These are phyloP conservation scores for Trichoderma arundinaceum DNA, from an alignment of 2,329 filamentous ascomycete genomes.

Conservation along the genomic window DNA sequence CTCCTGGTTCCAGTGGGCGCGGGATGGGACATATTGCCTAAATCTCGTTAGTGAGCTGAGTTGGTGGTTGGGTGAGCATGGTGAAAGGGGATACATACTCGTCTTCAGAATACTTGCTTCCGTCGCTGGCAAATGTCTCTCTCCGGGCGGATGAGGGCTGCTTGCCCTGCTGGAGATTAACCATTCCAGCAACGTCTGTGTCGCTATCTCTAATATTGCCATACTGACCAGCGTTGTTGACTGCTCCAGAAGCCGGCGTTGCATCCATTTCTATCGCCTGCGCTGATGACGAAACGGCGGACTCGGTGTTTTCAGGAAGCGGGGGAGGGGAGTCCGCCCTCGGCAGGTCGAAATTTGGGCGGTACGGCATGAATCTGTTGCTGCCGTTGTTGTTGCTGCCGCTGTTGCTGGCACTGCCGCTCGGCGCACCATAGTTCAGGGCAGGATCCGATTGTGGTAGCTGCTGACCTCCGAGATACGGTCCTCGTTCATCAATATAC, in stretches of 20 bases:
- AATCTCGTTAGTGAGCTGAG: neutral
- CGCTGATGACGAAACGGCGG: constrained; percentile 51
- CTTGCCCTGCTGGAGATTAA: constrained; percentile 68
- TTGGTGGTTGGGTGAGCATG: neutral
- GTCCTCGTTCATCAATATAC: constrained; percentile 47
- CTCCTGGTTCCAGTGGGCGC: constrained; percentile 59
- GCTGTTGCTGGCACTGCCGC: constrained; percentile 41
- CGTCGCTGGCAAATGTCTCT: constrained; percentile 65
- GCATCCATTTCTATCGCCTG: constrained; percentile 84
- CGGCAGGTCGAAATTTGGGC: constrained; percentile 55
- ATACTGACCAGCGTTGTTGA: constrained; percentile 51
- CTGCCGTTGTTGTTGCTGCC: constrained; percentile 43
- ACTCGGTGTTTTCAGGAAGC: constrained; percentile 53
- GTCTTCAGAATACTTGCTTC: constrained; percentile 75
- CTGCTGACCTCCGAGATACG: constrained; percentile 44
- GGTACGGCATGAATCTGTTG: constrained; percentile 51
- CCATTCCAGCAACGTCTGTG: constrained; percentile 74
- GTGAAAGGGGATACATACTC: constrained; percentile 59
- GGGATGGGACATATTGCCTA: constrained; percentile 61
- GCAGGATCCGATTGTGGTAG: constrained; percentile 42
- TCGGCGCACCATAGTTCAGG: constrained; percentile 42
- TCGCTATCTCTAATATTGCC: constrained; percentile 66
- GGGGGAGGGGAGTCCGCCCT: constrained; percentile 70
- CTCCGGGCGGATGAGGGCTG: constrained; percentile 44
- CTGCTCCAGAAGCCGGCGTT: constrained; percentile 52